Conservation (phyloP, 805 yeast species). For the Yarrowia hollandica region DNA sequence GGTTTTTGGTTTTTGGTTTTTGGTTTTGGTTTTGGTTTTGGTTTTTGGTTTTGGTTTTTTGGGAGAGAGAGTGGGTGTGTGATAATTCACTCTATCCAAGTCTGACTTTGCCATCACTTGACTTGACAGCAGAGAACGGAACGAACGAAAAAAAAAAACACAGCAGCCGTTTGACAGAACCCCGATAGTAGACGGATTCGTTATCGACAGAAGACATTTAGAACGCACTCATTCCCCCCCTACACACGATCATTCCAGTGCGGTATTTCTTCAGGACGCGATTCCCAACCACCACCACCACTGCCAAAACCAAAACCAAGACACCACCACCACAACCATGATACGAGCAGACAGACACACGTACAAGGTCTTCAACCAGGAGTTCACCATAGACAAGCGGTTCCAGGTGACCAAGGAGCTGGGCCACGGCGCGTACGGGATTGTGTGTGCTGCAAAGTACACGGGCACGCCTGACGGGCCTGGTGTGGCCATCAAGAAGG, state of each 20-base stretch:
- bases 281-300: background rate
- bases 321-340: conserved; percentile 16
- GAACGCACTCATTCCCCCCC: background rate
- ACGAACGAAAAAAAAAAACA: background rate
- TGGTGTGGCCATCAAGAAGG: conserved; percentile 91
- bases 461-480: conserved; percentile 70
- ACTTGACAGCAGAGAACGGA: background rate
- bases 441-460: conserved; percentile 91
- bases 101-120: conserved; percentile 15
- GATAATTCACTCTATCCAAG: conserved; percentile 19
- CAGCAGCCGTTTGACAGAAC: too few species aligned
- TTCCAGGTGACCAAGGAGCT: conserved; percentile 88
- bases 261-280: too few species aligned
- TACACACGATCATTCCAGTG: too few species aligned
- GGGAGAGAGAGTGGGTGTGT: too few species aligned
- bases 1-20: background rate
- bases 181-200: too few species aligned
- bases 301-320: background rate
- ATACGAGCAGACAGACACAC: conserved; percentile 41
- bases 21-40: conserved; percentile 1
- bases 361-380: conserved; percentile 80
- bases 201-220: background rate
- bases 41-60: conserved; percentile 2
- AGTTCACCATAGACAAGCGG: conserved; percentile 84
- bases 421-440: conserved; percentile 98